Base-by-base conservation (phyloP, 2,329 filamentous ascomycete genomes). In the Chrysoporthe deuterocubensis region DNA sequence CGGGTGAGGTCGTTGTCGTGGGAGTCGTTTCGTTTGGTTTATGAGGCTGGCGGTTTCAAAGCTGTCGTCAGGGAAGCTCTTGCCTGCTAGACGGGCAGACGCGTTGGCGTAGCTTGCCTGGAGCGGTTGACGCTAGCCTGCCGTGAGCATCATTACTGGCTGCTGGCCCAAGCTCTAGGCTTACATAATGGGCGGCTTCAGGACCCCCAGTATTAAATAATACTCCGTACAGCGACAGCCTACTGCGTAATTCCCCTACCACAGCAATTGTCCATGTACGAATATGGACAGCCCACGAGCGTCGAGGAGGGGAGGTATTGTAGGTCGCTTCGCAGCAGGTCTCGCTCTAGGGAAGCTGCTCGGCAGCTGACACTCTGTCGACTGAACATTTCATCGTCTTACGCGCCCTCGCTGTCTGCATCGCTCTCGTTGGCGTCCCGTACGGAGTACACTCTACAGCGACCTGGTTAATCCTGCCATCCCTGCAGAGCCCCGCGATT, bases 91-190 rank as follows among this genome's bases (percentile, higher is more conserved):
- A 61, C 18, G 43, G 43, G 44, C 42, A 52, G 59, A 82, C 80
- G 81, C 80, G 81, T 82, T 80, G 80, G 79, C 77, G 76, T 73
- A 82, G 81, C 81, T 82, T 83, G 81, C 81, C 81, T 83, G 73
- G 80, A 82, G 76, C 60, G 37, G 65, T 60, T 40, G 56, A 18
- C 44, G 64, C 67, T 67, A 62, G 67, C 67, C 61, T 67, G 67
- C 65, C 67, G 65, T 44, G 14, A n/a, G 48, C 52, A n/a, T 32
- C 34, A 13, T 8, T 34, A 32, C 26, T 54, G 13, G 1, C 26
- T 54, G 9, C 3, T 59, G 54, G 54, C 56, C 67, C 50, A 58
- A 69, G 67, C 64, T 69, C 46, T 4, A 34, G 9, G 64, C 37
- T 69, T 69, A 67, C 58, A 52, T 67, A 67, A 67, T 44, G 48